Evolutionary conservation across 441 rosid genomes (phyloP).

Genomic region (Corymbia citriodora): DNA sequence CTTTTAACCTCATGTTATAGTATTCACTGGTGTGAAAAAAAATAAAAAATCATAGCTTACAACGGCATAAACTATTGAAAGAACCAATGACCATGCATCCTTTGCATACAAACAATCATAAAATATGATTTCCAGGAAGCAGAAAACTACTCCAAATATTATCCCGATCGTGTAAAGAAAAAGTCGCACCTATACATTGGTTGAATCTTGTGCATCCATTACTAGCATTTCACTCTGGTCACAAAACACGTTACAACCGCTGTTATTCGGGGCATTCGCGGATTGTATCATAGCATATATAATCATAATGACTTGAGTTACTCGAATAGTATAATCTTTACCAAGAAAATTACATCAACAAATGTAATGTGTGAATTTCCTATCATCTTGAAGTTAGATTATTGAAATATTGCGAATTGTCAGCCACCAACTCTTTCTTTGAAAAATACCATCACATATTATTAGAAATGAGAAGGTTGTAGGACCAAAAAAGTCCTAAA

Average conservation of each 20-base stretch:
- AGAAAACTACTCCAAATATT: neutral
- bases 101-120: neutral
- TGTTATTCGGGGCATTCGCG: neutral
- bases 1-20: neutral
- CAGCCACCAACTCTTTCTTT: too few species aligned
- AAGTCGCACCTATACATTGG: neutral
- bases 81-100: neutral
- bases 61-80: neutral
- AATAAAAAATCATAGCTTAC: neutral
- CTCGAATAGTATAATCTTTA: too few species aligned
- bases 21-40: neutral
- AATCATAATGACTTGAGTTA: neutral
- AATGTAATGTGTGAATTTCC: too few species aligned
- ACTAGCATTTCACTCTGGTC: neutral
- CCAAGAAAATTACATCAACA: too few species aligned
- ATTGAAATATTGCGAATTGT: too few species aligned
- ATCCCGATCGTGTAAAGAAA: neutral
- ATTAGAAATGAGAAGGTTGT: too few species aligned
- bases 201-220: neutral
- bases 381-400: too few species aligned
- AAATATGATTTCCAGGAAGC: neutral
- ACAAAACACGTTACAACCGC: rapidly evolving
- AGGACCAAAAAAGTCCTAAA: too few species aligned
- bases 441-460: too few species aligned
- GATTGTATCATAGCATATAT: neutral